Evolutionary conservation across 345 rosid genomes (phyloP), one percentile per base, ranked within the genome.

Genomic region (Bruguiera parviflora): DNA sequence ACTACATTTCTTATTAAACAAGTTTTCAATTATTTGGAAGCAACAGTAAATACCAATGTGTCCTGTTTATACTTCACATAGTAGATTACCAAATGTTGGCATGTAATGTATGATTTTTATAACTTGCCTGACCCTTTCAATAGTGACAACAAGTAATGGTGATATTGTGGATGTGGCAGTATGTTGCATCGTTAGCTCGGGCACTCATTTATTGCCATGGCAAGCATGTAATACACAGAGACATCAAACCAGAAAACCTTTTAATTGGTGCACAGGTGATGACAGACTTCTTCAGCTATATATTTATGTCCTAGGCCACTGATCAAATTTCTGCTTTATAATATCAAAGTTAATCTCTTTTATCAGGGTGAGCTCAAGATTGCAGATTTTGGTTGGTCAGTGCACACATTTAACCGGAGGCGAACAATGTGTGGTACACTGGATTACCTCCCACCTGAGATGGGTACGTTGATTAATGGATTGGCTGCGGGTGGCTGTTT

Each of bases 371-470:
- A 96, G 77, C 97, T 92, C 53, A 96, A 96, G 86, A 96, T 96
- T 78, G 98, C 99, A 20, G 99, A 96, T 64, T 96, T 96, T 80
- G 99, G 98, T 65, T 96, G 98, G 99, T 96, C 99, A 0, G 99
- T 96, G 24, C 98, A 96, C 80, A 96, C 98, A 31, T 92, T 96
- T 78, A 92, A 90, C 75, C 90, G 96, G n/a, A 89, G 99, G 77
- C 78, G 87, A 59, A 96, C 99, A 25, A 96, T 96, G 98, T 96
- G 99, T 11, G 98, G 99, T 57, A 92, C 99, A 57, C 75, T 96
- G 37, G 99, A 96, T 79, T 96, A 96, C 82, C 92, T 95, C 70
- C 97, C 99, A 67, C 99, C 99, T 1, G 99, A 96, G 82, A 96
- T 96, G 99, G 96, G 98, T 92, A 81, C 35, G 82, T 70, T 60